Conservation (phyloP, 2,329 filamentous ascomycete species). For the Rutstroemia sydowiana region DNA sequence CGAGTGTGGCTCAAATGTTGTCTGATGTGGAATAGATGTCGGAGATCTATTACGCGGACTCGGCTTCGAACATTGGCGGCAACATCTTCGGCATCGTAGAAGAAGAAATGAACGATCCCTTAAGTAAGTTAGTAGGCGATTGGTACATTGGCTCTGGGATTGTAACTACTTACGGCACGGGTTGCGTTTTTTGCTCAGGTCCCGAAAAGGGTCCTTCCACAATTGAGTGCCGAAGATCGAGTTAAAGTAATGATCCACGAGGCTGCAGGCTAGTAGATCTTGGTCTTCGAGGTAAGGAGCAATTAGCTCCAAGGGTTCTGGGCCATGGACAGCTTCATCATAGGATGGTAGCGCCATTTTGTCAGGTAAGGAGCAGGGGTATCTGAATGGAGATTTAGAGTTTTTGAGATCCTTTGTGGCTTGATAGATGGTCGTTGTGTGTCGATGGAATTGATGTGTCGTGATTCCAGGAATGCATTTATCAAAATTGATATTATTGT, state of each 20-base stretch:
- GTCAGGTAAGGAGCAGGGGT: not conserved
- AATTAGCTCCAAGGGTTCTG: slow-evolving; percentile 7
- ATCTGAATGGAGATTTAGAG: not conserved
- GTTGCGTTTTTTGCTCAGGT: slow-evolving; percentile 3
- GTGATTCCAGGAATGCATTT: too few relatives aligned
- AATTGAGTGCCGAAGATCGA: slow-evolving; percentile 11
- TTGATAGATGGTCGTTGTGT: too few relatives aligned
- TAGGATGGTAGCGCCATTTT: slow-evolving; percentile 23
- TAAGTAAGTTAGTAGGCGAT: not conserved
- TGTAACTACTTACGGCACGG: slow-evolving; percentile 14
- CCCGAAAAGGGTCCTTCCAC: slow-evolving; percentile 20
- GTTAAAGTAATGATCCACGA: slow-evolving; percentile 16
- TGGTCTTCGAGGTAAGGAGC: slow-evolving; percentile 14
- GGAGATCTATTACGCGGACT: slow-evolving; percentile 4
- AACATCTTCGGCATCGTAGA: not conserved
- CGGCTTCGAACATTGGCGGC: slow-evolving; percentile 23
- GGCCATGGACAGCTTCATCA: slow-evolving; percentile 11
- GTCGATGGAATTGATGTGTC: too few relatives aligned
- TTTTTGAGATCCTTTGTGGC: not conserved
- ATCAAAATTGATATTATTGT: too few relatives aligned
- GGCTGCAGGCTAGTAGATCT: slow-evolving; percentile 9
- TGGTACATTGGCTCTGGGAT: not conserved
- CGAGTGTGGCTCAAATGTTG: not conserved
- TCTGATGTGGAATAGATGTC: not conserved
- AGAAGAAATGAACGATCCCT: not conserved